Conservation (phyloP, 75 land plant genomes). For the Picea glauca region DNA sequence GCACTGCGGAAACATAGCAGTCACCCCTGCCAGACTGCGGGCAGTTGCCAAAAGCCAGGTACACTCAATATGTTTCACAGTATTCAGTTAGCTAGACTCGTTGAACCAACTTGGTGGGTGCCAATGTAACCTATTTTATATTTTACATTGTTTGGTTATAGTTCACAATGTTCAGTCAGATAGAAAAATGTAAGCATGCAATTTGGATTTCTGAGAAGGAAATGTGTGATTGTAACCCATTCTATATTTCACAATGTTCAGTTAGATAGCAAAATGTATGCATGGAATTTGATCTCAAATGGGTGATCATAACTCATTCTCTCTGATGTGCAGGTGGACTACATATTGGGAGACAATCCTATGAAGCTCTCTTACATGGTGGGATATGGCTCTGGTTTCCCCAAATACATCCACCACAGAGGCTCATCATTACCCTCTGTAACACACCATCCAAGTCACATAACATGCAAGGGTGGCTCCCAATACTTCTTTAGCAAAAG, state of each 20-base stretch:
- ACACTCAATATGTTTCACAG: neutral
- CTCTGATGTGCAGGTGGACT: slow-evolving; percentile 46
- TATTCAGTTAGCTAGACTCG: too few relatives aligned
- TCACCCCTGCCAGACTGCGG: slow-evolving; percentile 42
- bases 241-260: neutral
- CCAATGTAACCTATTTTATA: too few relatives aligned
- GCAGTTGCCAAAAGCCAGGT: slow-evolving; percentile 74
- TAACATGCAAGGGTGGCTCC: slow-evolving; percentile 47
- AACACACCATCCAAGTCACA: slow-evolving; percentile 15
- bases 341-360: slow-evolving; percentile 70
- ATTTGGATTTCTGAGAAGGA: slow-evolving; percentile 4
- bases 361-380: slow-evolving; percentile 70
- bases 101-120: neutral
- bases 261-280: neutral
- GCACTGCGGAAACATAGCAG: slow-evolving; percentile 46
- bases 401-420: slow-evolving; percentile 60
- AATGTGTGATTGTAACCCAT: neutral
- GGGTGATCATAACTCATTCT: too few relatives aligned
- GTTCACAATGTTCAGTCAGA: neutral
- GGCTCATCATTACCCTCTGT: slow-evolving; percentile 51
- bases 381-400: slow-evolving; percentile 54
- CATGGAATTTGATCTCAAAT: neutral
- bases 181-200: neutral
- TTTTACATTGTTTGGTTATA: neutral
- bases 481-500: slow-evolving; percentile 16